Evolutionary conservation across 225 moss, liverwort and hornwort species (phyloP).

Genomic region (Straminergon stramineum): DNA sequence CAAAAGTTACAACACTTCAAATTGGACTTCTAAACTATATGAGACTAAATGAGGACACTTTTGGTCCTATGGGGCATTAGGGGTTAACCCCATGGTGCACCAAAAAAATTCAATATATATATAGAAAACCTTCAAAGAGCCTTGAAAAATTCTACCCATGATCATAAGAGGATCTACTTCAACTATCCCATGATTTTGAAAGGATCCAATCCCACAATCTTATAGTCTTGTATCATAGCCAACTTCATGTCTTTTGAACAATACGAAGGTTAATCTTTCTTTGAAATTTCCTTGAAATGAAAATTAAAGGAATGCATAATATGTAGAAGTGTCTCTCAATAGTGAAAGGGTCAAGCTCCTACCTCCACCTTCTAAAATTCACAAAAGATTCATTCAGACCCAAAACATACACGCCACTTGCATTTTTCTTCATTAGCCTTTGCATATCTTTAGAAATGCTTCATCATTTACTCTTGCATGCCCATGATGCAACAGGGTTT

Average conservation of each 20-base stretch:
- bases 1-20: not conserved
- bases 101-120: not conserved
- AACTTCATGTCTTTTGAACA: not conserved
- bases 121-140: not conserved
- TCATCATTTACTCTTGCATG: not conserved
- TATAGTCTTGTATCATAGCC: too few relatives aligned
- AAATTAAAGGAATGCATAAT: not conserved
- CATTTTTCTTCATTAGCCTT: not conserved
- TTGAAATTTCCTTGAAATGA: not conserved
- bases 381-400: not conserved
- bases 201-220: not conserved
- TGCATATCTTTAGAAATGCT: not conserved
- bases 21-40: too few relatives aligned
- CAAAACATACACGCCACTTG: not conserved
- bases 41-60: not conserved
- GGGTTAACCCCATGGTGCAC: fast-evolving
- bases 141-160: too few relatives aligned
- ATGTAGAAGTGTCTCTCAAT: not conserved
- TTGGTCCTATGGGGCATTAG: fast-evolving
- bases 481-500: too few relatives aligned
- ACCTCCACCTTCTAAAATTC: not conserved
- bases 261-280: not conserved
- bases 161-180: not conserved
- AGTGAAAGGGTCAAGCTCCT: not conserved
- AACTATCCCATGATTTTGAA: not conserved